Conservation (phyloP, 768 basidiomycete species). For the Collybia mongolica region DNA sequence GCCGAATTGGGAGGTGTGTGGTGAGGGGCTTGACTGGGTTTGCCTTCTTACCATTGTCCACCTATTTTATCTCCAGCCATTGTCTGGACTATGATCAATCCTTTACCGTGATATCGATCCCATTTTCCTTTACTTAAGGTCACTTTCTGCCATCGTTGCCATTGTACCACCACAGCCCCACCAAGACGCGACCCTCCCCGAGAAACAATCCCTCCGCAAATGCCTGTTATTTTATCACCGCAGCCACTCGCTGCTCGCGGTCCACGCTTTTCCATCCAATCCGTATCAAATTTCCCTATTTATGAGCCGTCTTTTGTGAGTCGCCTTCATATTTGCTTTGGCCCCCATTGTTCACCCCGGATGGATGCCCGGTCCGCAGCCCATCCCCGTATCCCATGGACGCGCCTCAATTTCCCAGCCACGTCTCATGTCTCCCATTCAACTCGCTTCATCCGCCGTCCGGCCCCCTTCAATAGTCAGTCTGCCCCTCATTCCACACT, state of each 20-base stretch:
- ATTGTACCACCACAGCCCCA: constrained; percentile 9
- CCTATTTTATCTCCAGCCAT: constrained; percentile 4
- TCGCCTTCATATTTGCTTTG: neutral
- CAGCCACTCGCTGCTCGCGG: constrained; percentile 24
- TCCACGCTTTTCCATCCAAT: constrained; percentile 13
- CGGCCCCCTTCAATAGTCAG: neutral
- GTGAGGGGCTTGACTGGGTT: neutral
- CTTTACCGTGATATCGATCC: too few species aligned
- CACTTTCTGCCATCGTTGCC: constrained; percentile 25
- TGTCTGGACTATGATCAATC: constrained; percentile 12
- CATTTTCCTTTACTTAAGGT: constrained; percentile 7
- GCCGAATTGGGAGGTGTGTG: neutral
- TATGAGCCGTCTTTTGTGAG: constrained; percentile 1
- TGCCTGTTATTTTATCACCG: constrained; percentile 44
- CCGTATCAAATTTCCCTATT: constrained; percentile 10
- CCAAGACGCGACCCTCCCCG: neutral
- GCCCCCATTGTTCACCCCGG: neutral
- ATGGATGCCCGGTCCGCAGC: constrained; percentile 6
- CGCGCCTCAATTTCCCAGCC: constrained; percentile 2
- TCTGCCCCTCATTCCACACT: too few species aligned
- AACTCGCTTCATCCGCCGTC: constrained; percentile 15
- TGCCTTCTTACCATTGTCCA: neutral
- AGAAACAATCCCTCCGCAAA: constrained; percentile 13
- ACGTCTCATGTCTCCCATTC: constrained; percentile 22
- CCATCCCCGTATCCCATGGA: constrained; percentile 5